phyloP scores from a whole-genome alignment of 345 rosid genomes.

The Citropsis articulata region DNA sequence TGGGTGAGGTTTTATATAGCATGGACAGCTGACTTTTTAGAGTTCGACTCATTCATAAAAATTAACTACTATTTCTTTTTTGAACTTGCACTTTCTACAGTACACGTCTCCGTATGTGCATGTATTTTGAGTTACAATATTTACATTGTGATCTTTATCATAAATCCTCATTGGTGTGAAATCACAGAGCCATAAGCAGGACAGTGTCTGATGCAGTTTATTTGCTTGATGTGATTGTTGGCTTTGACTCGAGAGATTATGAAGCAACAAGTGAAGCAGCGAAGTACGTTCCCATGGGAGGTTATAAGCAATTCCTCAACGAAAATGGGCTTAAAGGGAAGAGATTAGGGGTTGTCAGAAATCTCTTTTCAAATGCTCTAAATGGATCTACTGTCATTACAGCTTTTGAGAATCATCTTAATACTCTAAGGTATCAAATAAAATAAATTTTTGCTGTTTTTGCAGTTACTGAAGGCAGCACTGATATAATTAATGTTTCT shows the following conservation, averaged over 20 bases:
- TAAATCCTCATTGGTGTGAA: constrained; percentile 8
- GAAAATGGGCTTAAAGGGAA: constrained; percentile 33
- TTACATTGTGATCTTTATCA: not conserved
- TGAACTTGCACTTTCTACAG: not conserved
- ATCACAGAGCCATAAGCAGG: constrained; percentile 53
- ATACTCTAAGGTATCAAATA: constrained; percentile 27
- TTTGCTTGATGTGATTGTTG: constrained; percentile 61
- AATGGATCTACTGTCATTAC: constrained; percentile 2
- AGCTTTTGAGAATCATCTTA: constrained; percentile 29
- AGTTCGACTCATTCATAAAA: not conserved
- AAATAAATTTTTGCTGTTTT: not conserved
- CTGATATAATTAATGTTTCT: not conserved
- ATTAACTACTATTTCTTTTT: not conserved
- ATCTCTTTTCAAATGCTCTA: constrained; percentile 15
- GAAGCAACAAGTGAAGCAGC: constrained; percentile 45
- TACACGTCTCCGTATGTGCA: not conserved
- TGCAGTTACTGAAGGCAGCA: too few species aligned
- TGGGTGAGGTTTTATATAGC: constrained; percentile 18
- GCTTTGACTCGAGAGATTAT: constrained; percentile 44
- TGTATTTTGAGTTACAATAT: not conserved
- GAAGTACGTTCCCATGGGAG: constrained; percentile 41
- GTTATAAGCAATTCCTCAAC: constrained; percentile 36
- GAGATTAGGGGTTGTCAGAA: constrained; percentile 31
- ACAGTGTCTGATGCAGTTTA: constrained; percentile 63
- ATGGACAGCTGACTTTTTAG: not conserved